These are phyloP conservation scores for Starmerella potacharoeniae DNA, from an alignment of 805 yeast species.

Conservation along the genomic window DNA sequence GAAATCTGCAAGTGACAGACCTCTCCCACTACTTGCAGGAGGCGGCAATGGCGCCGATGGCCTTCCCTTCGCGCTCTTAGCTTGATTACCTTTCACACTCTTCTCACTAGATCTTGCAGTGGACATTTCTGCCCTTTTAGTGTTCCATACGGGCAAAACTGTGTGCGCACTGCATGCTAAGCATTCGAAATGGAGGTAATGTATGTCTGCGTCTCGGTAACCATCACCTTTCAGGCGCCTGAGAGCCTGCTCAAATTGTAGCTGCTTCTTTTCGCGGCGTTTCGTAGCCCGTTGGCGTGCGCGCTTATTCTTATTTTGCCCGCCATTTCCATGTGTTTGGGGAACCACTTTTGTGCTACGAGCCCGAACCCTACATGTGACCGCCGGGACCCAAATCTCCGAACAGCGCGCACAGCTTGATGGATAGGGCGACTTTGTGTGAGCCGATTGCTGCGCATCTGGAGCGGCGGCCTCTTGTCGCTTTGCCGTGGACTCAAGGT, in stretches of 20 bases:
- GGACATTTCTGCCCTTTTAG: background rate
- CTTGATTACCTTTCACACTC: background rate
- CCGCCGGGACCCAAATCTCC: background rate
- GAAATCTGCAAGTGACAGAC: constrained; percentile 1
- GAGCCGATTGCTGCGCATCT: background rate
- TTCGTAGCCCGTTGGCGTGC: background rate
- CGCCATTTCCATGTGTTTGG: background rate
- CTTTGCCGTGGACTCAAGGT: background rate
- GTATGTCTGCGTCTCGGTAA: background rate
- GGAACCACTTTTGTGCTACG: background rate
- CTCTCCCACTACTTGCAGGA: background rate
- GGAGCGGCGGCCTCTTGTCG: background rate
- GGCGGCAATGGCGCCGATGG: background rate
- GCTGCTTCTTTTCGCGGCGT: background rate
- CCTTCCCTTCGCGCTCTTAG: background rate
- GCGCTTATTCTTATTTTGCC: background rate
- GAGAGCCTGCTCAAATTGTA: background rate
- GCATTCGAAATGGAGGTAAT: background rate
- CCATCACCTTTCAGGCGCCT: background rate
- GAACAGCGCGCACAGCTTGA: constrained; percentile 2
- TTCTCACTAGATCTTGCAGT: background rate
- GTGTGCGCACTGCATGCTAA: background rate
- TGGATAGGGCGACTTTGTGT: background rate
- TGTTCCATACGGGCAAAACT: background rate
- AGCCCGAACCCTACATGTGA: background rate